These are phyloP conservation scores for Leishmania tarentolae DNA, from an alignment of 208 protist species.

Conservation along the genomic window DNA sequence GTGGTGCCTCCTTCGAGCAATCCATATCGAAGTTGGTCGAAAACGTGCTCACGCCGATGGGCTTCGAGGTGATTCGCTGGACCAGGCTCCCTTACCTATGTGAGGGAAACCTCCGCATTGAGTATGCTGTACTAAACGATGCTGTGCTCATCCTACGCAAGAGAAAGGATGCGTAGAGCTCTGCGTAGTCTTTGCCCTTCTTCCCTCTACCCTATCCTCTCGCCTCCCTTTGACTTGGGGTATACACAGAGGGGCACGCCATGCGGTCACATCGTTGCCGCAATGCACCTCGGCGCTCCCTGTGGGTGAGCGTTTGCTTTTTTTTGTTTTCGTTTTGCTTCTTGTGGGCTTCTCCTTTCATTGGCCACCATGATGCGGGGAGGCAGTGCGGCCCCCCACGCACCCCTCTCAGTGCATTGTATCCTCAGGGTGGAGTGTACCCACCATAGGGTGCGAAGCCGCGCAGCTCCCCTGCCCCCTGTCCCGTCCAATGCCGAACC, in stretches of 20 bases:
- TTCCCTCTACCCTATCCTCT: too few relatives aligned
- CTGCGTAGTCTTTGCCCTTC: background rate
- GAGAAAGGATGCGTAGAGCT: background rate
- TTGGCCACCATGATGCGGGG: background rate
- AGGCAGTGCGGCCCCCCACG: background rate
- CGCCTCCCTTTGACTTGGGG: background rate
- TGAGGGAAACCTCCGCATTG: conserved; percentile 70
- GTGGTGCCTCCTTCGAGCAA: conserved; percentile 70
- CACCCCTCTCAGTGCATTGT: background rate
- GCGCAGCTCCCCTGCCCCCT: background rate
- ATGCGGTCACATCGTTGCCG: background rate
- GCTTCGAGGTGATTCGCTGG: conserved; percentile 86
- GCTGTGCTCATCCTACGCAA: conserved; percentile 74
- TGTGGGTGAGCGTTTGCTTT: background rate
- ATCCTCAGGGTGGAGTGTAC: background rate
- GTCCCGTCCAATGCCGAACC: background rate
- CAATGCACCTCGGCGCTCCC: background rate
- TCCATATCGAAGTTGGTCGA: conserved; percentile 66
- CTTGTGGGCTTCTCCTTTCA: conserved; percentile 1
- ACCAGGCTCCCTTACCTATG: conserved; percentile 83
- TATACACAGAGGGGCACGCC: background rate
- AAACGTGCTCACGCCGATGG: conserved; percentile 75
- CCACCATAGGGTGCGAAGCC: background rate
- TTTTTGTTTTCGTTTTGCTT: background rate
- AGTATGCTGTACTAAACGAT: conserved; percentile 81